A percentile compares a stretch with the other conserved stretches of the same genome.
phyloP scores from a whole-genome alignment of 331 rosid genomes.

The Spiraea crenata region DNA sequence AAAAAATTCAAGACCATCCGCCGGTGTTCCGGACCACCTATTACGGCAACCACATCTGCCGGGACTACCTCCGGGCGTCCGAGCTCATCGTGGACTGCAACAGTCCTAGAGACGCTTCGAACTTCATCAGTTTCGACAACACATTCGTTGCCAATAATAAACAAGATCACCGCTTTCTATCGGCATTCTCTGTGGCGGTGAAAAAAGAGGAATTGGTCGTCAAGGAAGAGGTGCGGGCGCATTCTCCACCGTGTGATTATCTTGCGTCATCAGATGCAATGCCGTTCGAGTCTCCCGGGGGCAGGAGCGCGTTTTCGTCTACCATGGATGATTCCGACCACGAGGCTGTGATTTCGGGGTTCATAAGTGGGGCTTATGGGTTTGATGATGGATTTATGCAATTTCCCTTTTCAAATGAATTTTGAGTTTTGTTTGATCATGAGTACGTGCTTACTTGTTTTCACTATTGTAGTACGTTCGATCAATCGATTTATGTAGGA shows the following conservation, averaged over 20 bases:
- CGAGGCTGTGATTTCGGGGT: not conserved
- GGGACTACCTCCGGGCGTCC: conserved; percentile 28
- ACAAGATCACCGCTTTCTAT: conserved; percentile 20
- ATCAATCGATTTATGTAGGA: too few relatives aligned
- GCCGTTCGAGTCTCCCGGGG: not conserved
- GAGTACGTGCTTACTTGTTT: too few relatives aligned
- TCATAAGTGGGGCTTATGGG: not conserved
- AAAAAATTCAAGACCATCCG: conserved; percentile 44
- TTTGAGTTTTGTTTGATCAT: too few relatives aligned
- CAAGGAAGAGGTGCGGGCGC: not conserved
- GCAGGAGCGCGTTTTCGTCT: not conserved
- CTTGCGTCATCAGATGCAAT: not conserved
- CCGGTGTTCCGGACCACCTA: conserved; percentile 50
- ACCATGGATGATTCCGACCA: not conserved
- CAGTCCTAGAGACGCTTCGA: conserved; percentile 20
- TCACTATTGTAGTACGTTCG: too few relatives aligned
- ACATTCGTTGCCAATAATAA: not conserved
- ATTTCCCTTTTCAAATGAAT: too few relatives aligned
- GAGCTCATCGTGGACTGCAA: conserved; percentile 40
- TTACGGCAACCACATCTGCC: conserved; percentile 65
- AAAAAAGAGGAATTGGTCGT: not conserved
- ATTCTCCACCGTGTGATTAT: not conserved
- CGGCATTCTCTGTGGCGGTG: not conserved
- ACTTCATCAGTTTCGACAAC: conserved; percentile 44
- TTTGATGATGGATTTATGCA: not conserved